phyloP scores from a whole-genome alignment of 306 rosid genomes.

The Vigna unguiculata region DNA sequence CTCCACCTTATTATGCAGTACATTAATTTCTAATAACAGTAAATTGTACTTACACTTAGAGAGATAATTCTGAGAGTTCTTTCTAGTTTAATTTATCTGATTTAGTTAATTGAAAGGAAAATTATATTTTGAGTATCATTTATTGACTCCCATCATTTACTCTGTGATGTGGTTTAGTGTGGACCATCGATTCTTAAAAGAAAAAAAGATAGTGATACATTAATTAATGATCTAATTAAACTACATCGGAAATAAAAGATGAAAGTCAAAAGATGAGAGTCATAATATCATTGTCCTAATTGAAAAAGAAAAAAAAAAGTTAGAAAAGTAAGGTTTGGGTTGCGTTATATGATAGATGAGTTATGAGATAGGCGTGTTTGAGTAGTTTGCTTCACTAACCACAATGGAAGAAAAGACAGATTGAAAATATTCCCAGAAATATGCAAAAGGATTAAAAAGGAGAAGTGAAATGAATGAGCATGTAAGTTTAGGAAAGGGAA shows the following conservation, averaged over 20 bases:
- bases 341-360: not conserved
- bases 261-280: too few species aligned
- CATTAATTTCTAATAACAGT: not conserved
- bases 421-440: conserved; percentile 25
- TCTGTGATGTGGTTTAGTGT: too few species aligned
- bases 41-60: not conserved
- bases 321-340: not conserved
- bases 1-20: not conserved
- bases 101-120: too few species aligned
- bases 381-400: conserved; percentile 14
- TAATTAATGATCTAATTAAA: too few species aligned
- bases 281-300: too few species aligned
- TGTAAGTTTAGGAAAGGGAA: conserved; percentile 1
- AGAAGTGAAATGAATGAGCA: conserved; percentile 8
- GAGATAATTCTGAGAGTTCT: too few species aligned
- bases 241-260: too few species aligned
- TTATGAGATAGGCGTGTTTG: not conserved
- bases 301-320: not conserved
- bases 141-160: too few species aligned
- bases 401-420: conserved; percentile 41
- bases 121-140: too few species aligned
- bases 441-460: conserved; percentile 21
- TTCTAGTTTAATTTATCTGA: too few species aligned
- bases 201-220: too few species aligned
- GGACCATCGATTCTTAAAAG: too few species aligned